Conservation (phyloP, 2,329 filamentous ascomycete genomes). For the Phaeosphaeria sp. region DNA sequence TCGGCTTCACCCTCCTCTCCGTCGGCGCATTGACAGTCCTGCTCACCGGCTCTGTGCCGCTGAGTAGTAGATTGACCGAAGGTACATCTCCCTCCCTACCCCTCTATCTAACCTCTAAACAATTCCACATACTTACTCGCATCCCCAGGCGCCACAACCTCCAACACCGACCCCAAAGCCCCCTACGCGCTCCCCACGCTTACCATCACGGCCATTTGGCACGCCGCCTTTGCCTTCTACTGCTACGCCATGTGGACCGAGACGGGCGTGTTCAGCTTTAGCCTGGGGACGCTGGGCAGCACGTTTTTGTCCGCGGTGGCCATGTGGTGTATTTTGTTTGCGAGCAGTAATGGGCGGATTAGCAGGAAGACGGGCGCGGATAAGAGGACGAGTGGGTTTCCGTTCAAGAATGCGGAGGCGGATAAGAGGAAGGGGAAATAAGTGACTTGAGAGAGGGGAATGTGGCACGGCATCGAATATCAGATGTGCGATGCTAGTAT, state of each 20-base stretch:
- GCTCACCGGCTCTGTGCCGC: conserved; percentile 73
- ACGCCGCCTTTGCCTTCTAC: conserved; percentile 62
- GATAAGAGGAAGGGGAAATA: conserved; percentile 56
- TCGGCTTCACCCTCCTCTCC: conserved; percentile 71
- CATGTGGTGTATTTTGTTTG: conserved; percentile 69
- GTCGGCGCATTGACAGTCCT: conserved; percentile 70
- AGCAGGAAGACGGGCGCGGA: conserved; percentile 70
- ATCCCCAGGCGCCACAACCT: conserved; percentile 42
- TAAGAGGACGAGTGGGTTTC: conserved; percentile 70
- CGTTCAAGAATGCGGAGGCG: conserved; percentile 67
- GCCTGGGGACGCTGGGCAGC: conserved; percentile 66
- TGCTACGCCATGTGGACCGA: conserved; percentile 72
- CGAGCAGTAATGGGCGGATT: conserved; percentile 62
- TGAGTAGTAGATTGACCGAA: conserved; percentile 59
- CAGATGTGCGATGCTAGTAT: background rate
- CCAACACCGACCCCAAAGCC: conserved; percentile 45
- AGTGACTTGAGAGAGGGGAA: too few relatives aligned
- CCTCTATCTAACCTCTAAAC: background rate
- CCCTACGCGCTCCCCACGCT: conserved; percentile 68
- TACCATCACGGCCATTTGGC: conserved; percentile 71
- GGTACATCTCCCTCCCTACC: conserved; percentile 21
- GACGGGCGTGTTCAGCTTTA: conserved; percentile 63
- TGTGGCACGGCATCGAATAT: too few relatives aligned
- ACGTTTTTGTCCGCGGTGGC: conserved; percentile 66
- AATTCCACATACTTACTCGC: conserved; percentile 2